Conservation (phyloP, 2,329 filamentous ascomycete genomes). For the Boeremia exigua region DNA sequence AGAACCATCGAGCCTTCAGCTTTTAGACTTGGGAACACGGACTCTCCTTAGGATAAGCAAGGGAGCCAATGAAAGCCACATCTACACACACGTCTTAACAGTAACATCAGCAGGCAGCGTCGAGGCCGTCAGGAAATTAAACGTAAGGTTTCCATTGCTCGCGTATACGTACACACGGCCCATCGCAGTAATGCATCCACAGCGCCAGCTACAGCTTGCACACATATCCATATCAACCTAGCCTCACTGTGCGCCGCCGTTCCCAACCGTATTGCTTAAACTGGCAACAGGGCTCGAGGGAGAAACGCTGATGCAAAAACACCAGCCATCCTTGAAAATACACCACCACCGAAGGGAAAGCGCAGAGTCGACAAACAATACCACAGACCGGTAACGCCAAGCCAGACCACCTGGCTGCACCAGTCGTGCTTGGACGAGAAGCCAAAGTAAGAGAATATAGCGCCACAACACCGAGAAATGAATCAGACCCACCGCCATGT, state of each 20-base stretch:
- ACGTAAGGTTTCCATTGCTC: constrained; percentile 11
- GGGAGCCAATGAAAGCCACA: too few relatives aligned
- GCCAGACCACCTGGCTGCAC: constrained; percentile 13
- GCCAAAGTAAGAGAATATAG: constrained; percentile 4
- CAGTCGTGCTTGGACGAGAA: constrained; percentile 10
- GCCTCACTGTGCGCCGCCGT: constrained; percentile 11
- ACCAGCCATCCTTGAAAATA: constrained; percentile 14
- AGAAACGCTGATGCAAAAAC: constrained; percentile 13
- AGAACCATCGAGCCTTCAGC: neutral
- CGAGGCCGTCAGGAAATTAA: neutral
- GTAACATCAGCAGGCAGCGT: too few relatives aligned
- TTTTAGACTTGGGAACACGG: too few relatives aligned
- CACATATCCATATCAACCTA: constrained; percentile 6
- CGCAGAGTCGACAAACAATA: neutral
- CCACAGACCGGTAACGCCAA: constrained; percentile 15
- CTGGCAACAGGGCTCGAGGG: constrained; percentile 14
- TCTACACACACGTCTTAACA: neutral
- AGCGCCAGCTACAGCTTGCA: constrained; percentile 10
- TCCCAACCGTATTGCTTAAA: constrained; percentile 15
- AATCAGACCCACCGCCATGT: constrained; percentile 29
- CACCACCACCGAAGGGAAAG: constrained; percentile 13
- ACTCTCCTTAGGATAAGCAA: too few relatives aligned
- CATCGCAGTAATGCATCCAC: constrained; percentile 1
- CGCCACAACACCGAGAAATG: constrained; percentile 33
- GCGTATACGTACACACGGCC: constrained; percentile 12